These are phyloP conservation scores for Talaromyces piceae DNA, from an alignment of 2,329 filamentous ascomycete species.

Conservation along the genomic window DNA sequence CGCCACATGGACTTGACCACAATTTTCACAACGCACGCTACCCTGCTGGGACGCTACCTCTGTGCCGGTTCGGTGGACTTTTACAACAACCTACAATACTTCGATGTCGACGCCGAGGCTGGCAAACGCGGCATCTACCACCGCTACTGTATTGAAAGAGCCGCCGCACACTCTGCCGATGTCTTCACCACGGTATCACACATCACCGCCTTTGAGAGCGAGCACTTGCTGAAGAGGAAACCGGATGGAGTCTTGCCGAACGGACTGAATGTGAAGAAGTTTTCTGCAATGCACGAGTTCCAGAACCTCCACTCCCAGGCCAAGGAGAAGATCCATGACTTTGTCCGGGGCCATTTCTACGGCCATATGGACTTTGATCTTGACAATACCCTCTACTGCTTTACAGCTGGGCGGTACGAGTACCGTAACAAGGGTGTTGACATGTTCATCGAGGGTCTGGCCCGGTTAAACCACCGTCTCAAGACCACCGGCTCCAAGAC, in stretches of 20 bases:
- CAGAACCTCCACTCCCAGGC: slow-evolving; percentile 95
- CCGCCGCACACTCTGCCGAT: slow-evolving; percentile 82
- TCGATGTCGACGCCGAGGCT: slow-evolving; percentile 92
- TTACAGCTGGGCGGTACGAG: slow-evolving; percentile 94
- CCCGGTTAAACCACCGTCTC: slow-evolving; percentile 86
- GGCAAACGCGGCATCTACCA: slow-evolving; percentile 98
- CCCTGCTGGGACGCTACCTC: slow-evolving; percentile 87
- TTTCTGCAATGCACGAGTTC: slow-evolving; percentile 97
- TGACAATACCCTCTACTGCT: slow-evolving; percentile 95
- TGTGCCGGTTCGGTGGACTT: slow-evolving; percentile 97
- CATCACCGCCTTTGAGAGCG: slow-evolving; percentile 96
- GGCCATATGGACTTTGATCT: slow-evolving; percentile 96
- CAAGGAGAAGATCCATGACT: slow-evolving; percentile 97
- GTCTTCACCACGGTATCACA: slow-evolving; percentile 99
- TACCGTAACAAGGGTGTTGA: slow-evolving; percentile 98
- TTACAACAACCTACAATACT: slow-evolving; percentile 97
- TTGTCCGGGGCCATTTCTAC: slow-evolving; percentile 96
- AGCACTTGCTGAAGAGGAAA: slow-evolving; percentile 94
- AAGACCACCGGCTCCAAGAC: slow-evolving; percentile 79
- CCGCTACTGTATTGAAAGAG: slow-evolving; percentile 94
- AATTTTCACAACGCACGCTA: slow-evolving; percentile 97
- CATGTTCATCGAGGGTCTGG: slow-evolving; percentile 98
- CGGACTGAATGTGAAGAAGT: slow-evolving; percentile 96
- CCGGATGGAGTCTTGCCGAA: slow-evolving; percentile 95
- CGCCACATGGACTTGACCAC: slow-evolving; percentile 93